Conservation (phyloP, 306 rosid species). For the Quercus agrifolia region DNA sequence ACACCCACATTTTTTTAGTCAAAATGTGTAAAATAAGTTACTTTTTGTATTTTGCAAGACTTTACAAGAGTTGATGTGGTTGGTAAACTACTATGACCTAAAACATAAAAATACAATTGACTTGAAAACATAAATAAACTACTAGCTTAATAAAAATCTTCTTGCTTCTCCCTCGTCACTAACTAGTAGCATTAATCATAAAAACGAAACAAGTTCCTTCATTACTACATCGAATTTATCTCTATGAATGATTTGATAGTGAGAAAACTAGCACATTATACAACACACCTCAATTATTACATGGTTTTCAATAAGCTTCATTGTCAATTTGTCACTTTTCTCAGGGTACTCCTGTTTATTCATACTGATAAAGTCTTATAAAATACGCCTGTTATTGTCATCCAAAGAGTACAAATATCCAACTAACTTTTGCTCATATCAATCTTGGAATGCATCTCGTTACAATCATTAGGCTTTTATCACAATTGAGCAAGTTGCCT, state of each 20-base stretch:
- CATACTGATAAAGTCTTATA: background rate
- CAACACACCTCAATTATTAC: background rate
- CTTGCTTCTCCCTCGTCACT: too few species aligned
- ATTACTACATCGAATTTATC: background rate
- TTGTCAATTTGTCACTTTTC: background rate
- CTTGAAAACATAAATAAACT: too few species aligned
- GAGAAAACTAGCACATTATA: background rate
- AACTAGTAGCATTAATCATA: background rate
- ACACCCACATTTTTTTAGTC: too few species aligned
- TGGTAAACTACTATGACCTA: too few species aligned
- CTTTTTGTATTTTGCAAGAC: too few species aligned
- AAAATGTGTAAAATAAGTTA: too few species aligned
- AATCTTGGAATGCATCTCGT: background rate
- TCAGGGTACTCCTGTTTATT: background rate
- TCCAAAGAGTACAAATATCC: background rate
- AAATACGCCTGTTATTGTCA: background rate
- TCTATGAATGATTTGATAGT: background rate
- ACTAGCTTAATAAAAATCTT: too few species aligned
- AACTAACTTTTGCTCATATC: background rate
- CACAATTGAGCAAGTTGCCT: slow-evolving; percentile 36
- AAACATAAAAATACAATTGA: too few species aligned
- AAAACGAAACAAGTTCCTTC: background rate
- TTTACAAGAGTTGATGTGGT: too few species aligned
- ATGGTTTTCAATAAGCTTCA: background rate
- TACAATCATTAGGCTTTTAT: background rate